Evolutionary conservation across 257 asterid species (phyloP), one percentile per base, ranked within the genome.

Genomic region (Gentiana macrophylla): DNA sequence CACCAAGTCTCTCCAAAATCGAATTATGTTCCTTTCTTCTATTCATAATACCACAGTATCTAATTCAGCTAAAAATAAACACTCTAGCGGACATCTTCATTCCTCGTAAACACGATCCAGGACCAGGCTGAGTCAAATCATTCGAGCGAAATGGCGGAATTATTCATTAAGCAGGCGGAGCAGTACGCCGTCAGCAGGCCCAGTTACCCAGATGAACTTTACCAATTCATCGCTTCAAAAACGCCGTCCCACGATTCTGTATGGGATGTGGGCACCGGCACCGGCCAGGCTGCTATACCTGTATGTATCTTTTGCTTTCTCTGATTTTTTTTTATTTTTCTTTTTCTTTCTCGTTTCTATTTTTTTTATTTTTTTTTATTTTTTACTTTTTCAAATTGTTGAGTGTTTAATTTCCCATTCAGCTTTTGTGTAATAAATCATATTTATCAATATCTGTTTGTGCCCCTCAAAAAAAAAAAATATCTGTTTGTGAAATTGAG

Each of bases 231-330:
- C 44, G 80, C 84, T 1, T 78, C 89, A 41, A 67, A 72, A 10
- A 80, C 89, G 15, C 80, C 77, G 1, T 50, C 45, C 32, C 86
- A 80, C 37, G 67, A 80, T 52, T 81, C 73, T 59, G 83, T 61
- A 0, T 83, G 85, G 93, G 93, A 83, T 55, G 93, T 74, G 9
- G 93, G 93, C 66, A 80, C 88, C 4, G 93, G 88, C 15, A 69
- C 36, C 62, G 88, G 93, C 70, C 93, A 83, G 63, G 88, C 93
- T 38, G 88, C 88, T 2, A 24, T 7, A 7, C 57, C 83, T 2
- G 93, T 83, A 10, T 49, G 73, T 49, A 52, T 51, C 55, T 37
- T 10, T 6, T 48, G 44, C 47, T 50, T 12, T 15, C 35, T 50
- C 11, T 0, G 32, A 5, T 3, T 9, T 12, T 50, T 35, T 15